Conservation (phyloP, 1,284 basidiomycete species). For the Tilletiopsis washingtonensis region DNA sequence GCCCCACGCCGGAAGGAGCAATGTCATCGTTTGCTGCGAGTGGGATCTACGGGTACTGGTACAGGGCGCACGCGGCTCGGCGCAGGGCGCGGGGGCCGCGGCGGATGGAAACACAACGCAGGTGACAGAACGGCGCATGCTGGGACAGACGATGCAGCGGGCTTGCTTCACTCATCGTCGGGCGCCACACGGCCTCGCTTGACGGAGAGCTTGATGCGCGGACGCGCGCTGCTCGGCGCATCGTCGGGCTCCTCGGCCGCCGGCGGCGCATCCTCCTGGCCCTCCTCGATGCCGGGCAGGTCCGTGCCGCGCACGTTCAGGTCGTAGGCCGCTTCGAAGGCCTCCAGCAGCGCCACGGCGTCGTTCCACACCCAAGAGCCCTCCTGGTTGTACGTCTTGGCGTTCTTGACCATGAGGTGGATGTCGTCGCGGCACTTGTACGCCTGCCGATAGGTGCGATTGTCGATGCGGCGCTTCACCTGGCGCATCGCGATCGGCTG, state of each 20-base stretch:
- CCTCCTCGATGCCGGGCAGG: constrained; percentile 27
- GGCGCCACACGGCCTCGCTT: too few species aligned
- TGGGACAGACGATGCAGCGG: too few species aligned
- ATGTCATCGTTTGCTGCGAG: too few species aligned
- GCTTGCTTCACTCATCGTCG: too few species aligned
- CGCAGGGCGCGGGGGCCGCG: too few species aligned
- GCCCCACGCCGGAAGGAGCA: too few species aligned
- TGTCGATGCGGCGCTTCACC: constrained; percentile 72
- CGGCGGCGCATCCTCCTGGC: too few species aligned
- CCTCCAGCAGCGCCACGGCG: constrained; percentile 52
- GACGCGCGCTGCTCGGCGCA: not conserved
- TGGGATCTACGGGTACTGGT: too few species aligned
- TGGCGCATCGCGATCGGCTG: constrained; percentile 78
- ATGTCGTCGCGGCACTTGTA: constrained; percentile 71
- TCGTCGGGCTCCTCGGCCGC: too few species aligned
- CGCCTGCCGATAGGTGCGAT: constrained; percentile 68
- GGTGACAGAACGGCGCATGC: too few species aligned
- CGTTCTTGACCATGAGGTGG: constrained; percentile 83
- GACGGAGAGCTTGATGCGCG: not conserved
- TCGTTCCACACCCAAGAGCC: constrained; percentile 88
- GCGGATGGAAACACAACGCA: too few species aligned
- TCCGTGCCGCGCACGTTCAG: constrained; percentile 23
- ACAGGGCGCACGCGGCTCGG: too few species aligned
- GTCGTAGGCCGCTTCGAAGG: constrained; percentile 38
- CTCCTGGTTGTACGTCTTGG: constrained; percentile 56